Conservation (phyloP, 1,284 basidiomycete genomes). For the Leccinum fallax region DNA sequence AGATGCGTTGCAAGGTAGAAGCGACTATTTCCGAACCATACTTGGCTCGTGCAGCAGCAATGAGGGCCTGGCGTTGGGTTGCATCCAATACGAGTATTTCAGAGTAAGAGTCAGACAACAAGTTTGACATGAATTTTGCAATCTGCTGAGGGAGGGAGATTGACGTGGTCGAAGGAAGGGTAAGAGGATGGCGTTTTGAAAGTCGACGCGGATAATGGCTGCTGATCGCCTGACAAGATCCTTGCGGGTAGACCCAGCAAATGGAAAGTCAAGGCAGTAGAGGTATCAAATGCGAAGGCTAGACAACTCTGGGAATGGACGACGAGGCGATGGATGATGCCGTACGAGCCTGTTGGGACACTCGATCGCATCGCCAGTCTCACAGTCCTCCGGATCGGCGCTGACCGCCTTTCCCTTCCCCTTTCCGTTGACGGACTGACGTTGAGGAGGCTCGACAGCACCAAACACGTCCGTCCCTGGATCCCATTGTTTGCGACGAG, state of each 20-base stretch:
- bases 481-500: no score
- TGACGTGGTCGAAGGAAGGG: conserved; percentile 78
- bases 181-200: conserved; percentile 74
- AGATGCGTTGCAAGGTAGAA: conserved; percentile 53
- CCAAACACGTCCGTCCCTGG: no score
- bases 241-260: conserved; percentile 38
- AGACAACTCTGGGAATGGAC: conserved; percentile 76
- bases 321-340: conserved; percentile 85
- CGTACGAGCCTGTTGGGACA: conserved; percentile 45
- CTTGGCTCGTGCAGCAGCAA: conserved; percentile 73
- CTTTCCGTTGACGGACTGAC: conserved; percentile 18
- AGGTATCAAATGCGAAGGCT: conserved; percentile 63
- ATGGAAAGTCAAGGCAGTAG: conserved; percentile 75
- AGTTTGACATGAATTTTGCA: conserved; percentile 76
- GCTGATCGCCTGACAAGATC: conserved; percentile 22
- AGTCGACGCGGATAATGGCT: conserved; percentile 68
- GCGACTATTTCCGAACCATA: conserved; percentile 63
- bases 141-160: conserved; percentile 72
- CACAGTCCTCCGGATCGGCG: neutral
- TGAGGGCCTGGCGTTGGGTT: conserved; percentile 69
- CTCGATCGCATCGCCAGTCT: conserved; percentile 22
- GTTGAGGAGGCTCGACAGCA: no score
- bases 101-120: conserved; percentile 66
- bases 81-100: conserved; percentile 72
- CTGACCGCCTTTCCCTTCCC: conserved; percentile 28